These are phyloP conservation scores for Eustoma russellianum DNA, from an alignment of 257 asterid species.

Conservation along the genomic window DNA sequence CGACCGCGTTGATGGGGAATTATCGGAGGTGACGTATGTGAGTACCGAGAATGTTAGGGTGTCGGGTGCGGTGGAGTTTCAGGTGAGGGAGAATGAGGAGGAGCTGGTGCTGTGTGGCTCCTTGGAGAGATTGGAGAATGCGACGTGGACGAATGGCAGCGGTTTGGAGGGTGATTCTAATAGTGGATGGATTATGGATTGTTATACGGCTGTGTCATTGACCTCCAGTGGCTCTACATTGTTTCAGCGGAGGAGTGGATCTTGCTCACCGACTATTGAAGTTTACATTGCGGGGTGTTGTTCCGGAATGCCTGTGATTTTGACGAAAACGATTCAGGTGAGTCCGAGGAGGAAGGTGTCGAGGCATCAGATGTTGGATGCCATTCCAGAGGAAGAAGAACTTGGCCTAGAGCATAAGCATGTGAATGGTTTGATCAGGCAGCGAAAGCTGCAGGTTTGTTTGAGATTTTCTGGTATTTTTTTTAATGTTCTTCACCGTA, in stretches of 20 bases:
- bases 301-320: slow-evolving; percentile 54
- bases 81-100: slow-evolving; percentile 53
- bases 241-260: slow-evolving; percentile 39
- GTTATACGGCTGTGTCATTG: slow-evolving; percentile 39
- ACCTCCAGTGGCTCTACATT: slow-evolving; percentile 37
- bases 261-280: slow-evolving; percentile 52
- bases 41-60: slow-evolving; percentile 67
- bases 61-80: slow-evolving; percentile 73
- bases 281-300: slow-evolving; percentile 80
- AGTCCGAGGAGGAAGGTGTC: slow-evolving; percentile 52
- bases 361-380: slow-evolving; percentile 58
- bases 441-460: slow-evolving; percentile 48
- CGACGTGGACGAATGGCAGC: slow-evolving; percentile 45
- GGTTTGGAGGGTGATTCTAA: slow-evolving; percentile 32
- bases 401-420: slow-evolving; percentile 33
- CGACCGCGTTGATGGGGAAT: slow-evolving; percentile 58
- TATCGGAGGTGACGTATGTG: slow-evolving; percentile 76
- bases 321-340: slow-evolving; percentile 45
- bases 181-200: slow-evolving; percentile 78
- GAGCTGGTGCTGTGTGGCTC: slow-evolving; percentile 75
- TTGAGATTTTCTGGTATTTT: background rate
- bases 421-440: slow-evolving; percentile 39
- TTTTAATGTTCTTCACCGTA: background rate
- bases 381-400: slow-evolving; percentile 74
- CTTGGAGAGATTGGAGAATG: slow-evolving; percentile 47